Percentiles rank a stretch among this genome's conserved stretches.
Evolutionary conservation across 441 rosid species (phyloP).

Genomic region (Dalechampia spathulata): DNA sequence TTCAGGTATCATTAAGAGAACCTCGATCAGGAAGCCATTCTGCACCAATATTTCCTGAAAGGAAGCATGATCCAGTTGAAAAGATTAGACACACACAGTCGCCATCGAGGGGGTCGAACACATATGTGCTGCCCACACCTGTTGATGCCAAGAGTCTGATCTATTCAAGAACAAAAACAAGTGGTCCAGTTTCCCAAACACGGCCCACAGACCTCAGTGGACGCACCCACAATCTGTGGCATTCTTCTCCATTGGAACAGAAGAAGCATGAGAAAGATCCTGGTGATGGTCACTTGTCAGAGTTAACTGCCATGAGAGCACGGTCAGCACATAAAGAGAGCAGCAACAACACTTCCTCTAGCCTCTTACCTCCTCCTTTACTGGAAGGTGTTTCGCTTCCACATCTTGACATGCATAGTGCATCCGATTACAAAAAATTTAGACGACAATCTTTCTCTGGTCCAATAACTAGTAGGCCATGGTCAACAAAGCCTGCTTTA

Average conservation of each 20-base stretch:
- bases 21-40: conserved; percentile 62
- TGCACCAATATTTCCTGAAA: conserved; percentile 80
- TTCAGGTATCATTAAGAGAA: conserved; percentile 34
- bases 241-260: conserved; percentile 88
- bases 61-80: conserved; percentile 56
- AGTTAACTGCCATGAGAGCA: conserved; percentile 25
- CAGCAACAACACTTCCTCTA: conserved; percentile 26
- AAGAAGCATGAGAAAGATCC: conserved; percentile 46
- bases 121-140: conserved; percentile 88
- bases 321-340: conserved; percentile 34
- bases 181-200: conserved; percentile 29
- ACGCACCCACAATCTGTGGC: conserved; percentile 45
- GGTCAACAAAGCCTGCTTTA: conserved; percentile 39
- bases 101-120: conserved; percentile 35
- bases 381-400: conserved; percentile 35
- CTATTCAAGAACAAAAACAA: conserved; percentile 41
- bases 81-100: conserved; percentile 47
- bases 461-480: conserved; percentile 52
- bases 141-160: conserved; percentile 36
- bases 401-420: conserved; percentile 23
- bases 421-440: conserved; percentile 36
- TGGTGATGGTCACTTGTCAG: conserved; percentile 27
- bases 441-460: conserved; percentile 70
- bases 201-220: conserved; percentile 40
- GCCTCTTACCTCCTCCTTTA: conserved; percentile 58